Conservation (phyloP, 1,284 basidiomycete genomes). For the Fomitopsis schrenkii region DNA sequence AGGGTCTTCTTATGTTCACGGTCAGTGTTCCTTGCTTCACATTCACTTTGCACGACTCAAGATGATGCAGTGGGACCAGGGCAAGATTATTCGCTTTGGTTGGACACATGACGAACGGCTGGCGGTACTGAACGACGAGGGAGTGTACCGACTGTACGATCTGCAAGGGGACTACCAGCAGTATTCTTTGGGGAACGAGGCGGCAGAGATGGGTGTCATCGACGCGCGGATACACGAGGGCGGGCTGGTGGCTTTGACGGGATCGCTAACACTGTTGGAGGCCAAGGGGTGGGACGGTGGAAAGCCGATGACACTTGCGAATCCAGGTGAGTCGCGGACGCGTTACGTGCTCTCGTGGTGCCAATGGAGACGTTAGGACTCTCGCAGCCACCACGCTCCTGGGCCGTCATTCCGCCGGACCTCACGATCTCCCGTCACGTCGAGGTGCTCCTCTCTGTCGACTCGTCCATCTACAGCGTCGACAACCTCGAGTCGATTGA, state of each 20-base stretch:
- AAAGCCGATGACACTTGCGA: conserved; percentile 62
- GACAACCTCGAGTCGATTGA: conserved; percentile 86
- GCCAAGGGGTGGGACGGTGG: conserved; percentile 83
- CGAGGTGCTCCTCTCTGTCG: conserved; percentile 80
- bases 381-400: conserved; percentile 74
- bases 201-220: conserved; percentile 80
- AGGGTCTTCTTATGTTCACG: conserved; percentile 61
- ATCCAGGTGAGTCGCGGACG: conserved; percentile 52
- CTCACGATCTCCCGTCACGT: conserved; percentile 82
- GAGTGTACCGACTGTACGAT: conserved; percentile 87
- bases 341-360: background rate
- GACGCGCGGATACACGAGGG: conserved; percentile 84
- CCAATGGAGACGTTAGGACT: conserved; percentile 42
- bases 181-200: conserved; percentile 81
- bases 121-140: conserved; percentile 88
- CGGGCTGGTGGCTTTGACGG: conserved; percentile 85
- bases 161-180: conserved; percentile 84
- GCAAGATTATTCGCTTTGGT: conserved; percentile 75
- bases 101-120: conserved; percentile 83
- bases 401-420: conserved; percentile 86
- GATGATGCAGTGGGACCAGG: conserved; percentile 74
- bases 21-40: conserved; percentile 45
- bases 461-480: conserved; percentile 73
- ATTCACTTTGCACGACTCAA: conserved; percentile 6
- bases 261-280: conserved; percentile 75